Percentiles rank a stretch among this genome's conserved stretches.
Conservation (phyloP, 495 filamentous ascomycete species). For the Podospora appendiculata region DNA sequence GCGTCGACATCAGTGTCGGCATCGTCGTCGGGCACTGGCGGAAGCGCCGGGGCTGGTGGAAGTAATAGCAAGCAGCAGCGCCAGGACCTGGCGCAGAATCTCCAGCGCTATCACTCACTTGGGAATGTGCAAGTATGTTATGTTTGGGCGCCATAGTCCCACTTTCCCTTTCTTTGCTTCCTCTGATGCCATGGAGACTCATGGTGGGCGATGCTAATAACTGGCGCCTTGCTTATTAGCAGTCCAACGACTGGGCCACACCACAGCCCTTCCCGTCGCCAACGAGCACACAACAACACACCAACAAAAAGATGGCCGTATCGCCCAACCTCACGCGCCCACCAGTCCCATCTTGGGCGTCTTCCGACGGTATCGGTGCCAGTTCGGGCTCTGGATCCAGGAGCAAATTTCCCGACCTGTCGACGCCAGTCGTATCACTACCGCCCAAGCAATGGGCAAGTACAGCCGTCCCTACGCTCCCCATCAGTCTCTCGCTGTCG, state of each 20-base stretch:
- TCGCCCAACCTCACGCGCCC: slow-evolving; percentile 14
- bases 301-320: slow-evolving; percentile 19
- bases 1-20: not conserved
- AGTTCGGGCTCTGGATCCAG: not conserved
- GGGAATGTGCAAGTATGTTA: slow-evolving; percentile 21
- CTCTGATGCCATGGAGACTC: too few relatives aligned
- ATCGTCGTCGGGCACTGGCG: not conserved
- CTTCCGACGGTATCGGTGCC: slow-evolving; percentile 11
- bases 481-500: slow-evolving; percentile 66
- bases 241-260: slow-evolving; percentile 16
- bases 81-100: slow-evolving; percentile 20
- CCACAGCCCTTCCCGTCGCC: slow-evolving; percentile 11
- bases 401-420: slow-evolving; percentile 1
- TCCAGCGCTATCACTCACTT: slow-evolving; percentile 29
- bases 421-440: not conserved
- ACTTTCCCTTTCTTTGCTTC: too few relatives aligned
- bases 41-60: not conserved
- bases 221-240: not conserved
- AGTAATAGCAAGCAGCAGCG: slow-evolving; percentile 6
- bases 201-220: too few relatives aligned
- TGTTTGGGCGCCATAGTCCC: not conserved
- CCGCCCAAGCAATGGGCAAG: not conserved
- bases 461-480: slow-evolving; percentile 25
- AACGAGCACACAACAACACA: slow-evolving; percentile 4
- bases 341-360: slow-evolving; percentile 20